phyloP scores from a whole-genome alignment of 2,329 filamentous ascomycete genomes.

The Ophiocordyceps camponoti-leonardi region DNA sequence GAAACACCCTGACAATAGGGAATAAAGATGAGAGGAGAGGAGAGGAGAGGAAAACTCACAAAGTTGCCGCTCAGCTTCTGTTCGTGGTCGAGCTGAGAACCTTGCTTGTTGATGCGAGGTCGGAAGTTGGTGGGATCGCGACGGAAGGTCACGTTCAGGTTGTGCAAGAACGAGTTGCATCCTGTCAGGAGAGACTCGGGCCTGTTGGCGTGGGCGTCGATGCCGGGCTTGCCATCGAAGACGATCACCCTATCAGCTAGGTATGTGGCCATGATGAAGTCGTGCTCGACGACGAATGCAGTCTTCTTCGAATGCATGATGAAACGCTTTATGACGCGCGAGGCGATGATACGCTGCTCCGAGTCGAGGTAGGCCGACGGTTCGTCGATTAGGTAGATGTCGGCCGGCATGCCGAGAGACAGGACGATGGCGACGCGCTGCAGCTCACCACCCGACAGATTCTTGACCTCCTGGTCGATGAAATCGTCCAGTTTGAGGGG shows the following conservation, averaged over 20 bases:
- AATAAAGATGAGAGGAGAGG: neutral
- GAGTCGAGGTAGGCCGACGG: conserved; percentile 95
- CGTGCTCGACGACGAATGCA: conserved; percentile 97
- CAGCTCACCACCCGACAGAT: conserved; percentile 96
- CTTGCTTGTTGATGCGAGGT: conserved; percentile 94
- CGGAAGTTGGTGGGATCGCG: conserved; percentile 92
- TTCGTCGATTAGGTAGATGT: conserved; percentile 98
- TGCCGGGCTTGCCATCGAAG: conserved; percentile 85
- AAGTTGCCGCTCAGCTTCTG: conserved; percentile 91
- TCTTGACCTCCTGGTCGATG: conserved; percentile 98
- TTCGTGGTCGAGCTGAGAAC: conserved; percentile 92
- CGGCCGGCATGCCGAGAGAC: conserved; percentile 84
- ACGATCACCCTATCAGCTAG: conserved; percentile 90
- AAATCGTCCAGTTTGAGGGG: conserved; percentile 98
- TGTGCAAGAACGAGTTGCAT: conserved; percentile 94
- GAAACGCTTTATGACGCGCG: conserved; percentile 97
- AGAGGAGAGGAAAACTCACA: conserved; percentile 42
- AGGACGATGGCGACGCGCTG: conserved; percentile 97
- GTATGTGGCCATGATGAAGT: conserved; percentile 87
- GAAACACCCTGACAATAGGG: neutral
- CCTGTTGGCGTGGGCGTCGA: conserved; percentile 71
- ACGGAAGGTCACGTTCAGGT: conserved; percentile 94
- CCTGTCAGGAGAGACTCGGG: conserved; percentile 88
- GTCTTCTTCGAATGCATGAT: conserved; percentile 99
- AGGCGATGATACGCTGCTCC: conserved; percentile 94